A percentile compares a stretch with the other conserved stretches of the same genome.
phyloP scores from a whole-genome alignment of 2,329 filamentous ascomycete species.

The Alternaria sp. region DNA sequence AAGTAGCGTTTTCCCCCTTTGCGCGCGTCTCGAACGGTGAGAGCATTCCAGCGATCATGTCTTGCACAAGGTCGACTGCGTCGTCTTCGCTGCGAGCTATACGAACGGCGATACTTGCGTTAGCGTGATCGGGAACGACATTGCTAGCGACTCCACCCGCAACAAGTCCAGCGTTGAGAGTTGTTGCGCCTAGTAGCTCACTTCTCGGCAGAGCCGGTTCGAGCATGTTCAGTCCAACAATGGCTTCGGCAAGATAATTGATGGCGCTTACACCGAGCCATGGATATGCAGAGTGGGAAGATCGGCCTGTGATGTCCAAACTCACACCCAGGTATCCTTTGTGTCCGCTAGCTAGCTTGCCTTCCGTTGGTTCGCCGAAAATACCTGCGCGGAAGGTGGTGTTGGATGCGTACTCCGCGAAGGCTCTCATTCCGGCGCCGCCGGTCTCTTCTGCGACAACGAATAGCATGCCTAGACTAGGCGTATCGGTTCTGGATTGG shows the following conservation, averaged over 20 bases:
- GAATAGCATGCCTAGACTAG: constrained; percentile 56
- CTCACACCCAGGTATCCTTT: constrained; percentile 77
- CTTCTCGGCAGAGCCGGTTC: constrained; percentile 52
- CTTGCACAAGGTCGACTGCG: constrained; percentile 20
- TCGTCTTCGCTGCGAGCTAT: constrained; percentile 29
- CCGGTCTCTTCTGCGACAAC: constrained; percentile 80
- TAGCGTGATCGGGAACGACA: constrained; percentile 77
- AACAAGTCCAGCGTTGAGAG: constrained; percentile 82
- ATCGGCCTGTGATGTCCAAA: constrained; percentile 72
- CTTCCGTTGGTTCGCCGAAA: constrained; percentile 92
- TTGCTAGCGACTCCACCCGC: constrained; percentile 83
- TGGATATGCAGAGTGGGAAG: constrained; percentile 88
- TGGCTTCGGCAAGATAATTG: constrained; percentile 74
- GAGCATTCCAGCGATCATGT: constrained; percentile 25
- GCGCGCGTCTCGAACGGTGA: constrained; percentile 21
- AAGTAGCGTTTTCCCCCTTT: constrained; percentile 18
- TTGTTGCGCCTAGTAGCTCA: constrained; percentile 59
- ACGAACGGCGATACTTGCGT: constrained; percentile 67
- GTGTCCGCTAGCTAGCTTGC: constrained; percentile 84
- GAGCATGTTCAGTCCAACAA: constrained; percentile 66
- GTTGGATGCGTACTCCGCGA: constrained; percentile 43
- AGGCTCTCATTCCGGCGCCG: constrained; percentile 76
- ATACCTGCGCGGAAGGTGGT: constrained; percentile 70
- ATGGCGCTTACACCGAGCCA: constrained; percentile 85
- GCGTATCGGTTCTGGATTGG: constrained; percentile 47